phyloP scores from a whole-genome alignment of 176 grass and related monocot species.

The Zoysia japonica region DNA sequence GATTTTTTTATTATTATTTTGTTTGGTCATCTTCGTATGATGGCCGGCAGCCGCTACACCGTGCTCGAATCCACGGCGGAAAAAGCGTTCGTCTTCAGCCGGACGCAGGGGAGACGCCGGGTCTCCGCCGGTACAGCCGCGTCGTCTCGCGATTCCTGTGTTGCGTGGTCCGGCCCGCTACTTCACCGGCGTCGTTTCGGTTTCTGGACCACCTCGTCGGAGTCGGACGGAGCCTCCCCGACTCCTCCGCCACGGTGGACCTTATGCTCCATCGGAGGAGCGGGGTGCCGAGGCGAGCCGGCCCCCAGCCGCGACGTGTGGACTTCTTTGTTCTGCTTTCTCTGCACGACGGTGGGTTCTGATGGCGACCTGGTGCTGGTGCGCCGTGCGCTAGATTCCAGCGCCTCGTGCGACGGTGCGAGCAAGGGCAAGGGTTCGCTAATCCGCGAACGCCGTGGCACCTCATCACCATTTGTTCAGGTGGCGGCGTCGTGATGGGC shows the following conservation, averaged over 20 bases:
- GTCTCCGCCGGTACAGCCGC: conserved; percentile 26
- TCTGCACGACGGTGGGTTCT: neutral
- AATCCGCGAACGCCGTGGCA: neutral
- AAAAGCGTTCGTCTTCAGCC: neutral
- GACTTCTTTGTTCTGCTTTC: neutral
- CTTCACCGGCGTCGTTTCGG: neutral
- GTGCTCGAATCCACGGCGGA: conserved; percentile 16
- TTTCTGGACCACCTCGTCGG: neutral
- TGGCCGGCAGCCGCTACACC: neutral
- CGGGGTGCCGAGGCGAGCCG: neutral
- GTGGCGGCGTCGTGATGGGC: neutral
- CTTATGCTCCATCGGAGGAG: neutral
- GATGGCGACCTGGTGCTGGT: conserved; percentile 5
- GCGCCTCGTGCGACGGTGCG: neutral
- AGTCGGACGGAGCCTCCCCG: neutral
- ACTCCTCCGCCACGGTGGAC: neutral
- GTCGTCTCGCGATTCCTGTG: neutral
- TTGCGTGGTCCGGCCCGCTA: neutral
- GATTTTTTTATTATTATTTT: neutral
- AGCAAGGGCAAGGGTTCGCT: neutral
- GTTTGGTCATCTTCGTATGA: neutral
- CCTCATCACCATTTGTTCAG: neutral
- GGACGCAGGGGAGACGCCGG: neutral
- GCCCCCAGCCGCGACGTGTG: neutral
- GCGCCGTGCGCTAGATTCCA: neutral